phyloP scores from a whole-genome alignment of 306 rosid species.

The Vigna trinervia region DNA sequence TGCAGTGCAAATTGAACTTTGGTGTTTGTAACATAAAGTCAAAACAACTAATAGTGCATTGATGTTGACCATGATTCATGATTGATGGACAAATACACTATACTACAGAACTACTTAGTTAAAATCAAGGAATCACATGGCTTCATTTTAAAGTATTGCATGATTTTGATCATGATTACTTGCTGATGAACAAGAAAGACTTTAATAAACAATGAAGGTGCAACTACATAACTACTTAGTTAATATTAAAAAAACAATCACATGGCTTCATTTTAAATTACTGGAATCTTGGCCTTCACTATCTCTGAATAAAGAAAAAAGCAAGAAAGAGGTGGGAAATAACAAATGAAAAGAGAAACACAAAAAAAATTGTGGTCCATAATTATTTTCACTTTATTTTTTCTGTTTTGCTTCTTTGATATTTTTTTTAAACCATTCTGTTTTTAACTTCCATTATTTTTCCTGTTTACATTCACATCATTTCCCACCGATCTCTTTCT shows the following conservation, averaged over 20 bases:
- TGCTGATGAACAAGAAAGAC: too few species aligned
- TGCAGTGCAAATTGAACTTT: constrained; percentile 17
- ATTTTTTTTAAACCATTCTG: neutral
- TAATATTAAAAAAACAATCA: constrained; percentile 21
- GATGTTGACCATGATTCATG: constrained; percentile 22
- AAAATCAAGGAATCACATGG: constrained; percentile 36
- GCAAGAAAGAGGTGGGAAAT: neutral
- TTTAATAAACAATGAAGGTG: neutral
- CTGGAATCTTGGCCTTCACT: neutral
- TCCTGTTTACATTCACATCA: too few species aligned
- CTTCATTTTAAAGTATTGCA: constrained; percentile 26
- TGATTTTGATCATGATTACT: too few species aligned
- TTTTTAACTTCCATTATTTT: too few species aligned
- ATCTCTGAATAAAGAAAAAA: neutral
- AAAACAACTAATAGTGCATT: constrained; percentile 7
- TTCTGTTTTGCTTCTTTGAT: too few species aligned
- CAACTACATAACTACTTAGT: neutral
- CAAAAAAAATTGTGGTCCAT: neutral
- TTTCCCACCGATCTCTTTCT: neutral
- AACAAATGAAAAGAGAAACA: neutral
- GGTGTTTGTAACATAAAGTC: constrained; percentile 14
- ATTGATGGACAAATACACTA: constrained; percentile 3
- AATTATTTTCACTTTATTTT: too few species aligned
- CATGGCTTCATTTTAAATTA: constrained; percentile 37
- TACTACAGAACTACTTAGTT: neutral